Conservation (phyloP, 805 yeast species). For the Wickerhamomyces rabaulensis region DNA sequence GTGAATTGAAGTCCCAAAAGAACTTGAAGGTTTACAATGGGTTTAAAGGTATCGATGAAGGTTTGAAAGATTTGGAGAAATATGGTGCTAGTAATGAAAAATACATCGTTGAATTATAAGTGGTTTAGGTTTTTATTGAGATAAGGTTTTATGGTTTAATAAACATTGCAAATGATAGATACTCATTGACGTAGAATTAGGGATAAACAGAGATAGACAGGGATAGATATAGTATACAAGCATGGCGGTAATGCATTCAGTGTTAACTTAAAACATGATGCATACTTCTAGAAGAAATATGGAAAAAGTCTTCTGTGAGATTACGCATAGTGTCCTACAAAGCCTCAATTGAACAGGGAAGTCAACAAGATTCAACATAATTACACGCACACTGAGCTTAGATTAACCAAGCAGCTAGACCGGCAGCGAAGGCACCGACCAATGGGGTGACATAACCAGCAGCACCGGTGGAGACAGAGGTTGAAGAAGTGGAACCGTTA, state of each 20-base stretch:
- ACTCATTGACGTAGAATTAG: too few relatives aligned
- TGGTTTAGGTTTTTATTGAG: too few relatives aligned
- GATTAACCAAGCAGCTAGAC: background rate
- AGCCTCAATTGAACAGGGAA: too few relatives aligned
- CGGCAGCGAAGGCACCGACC: background rate
- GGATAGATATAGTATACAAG: too few relatives aligned
- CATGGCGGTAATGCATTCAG: too few relatives aligned
- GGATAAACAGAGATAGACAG: too few relatives aligned
- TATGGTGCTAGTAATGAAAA: constrained; percentile 40
- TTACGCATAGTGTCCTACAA: too few relatives aligned
- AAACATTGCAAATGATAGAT: background rate
- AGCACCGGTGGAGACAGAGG: background rate
- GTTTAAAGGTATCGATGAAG: constrained; percentile 28
- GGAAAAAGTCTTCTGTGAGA: too few relatives aligned
- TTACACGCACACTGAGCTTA: too few relatives aligned
- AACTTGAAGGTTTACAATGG: constrained; percentile 32
- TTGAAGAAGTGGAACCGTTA: background rate
- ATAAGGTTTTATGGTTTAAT: background rate
- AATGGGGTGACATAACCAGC: background rate
- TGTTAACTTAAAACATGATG: too few relatives aligned
- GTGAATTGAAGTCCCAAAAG: constrained; percentile 29
- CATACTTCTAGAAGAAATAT: too few relatives aligned
- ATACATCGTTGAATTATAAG: constrained; percentile 29
- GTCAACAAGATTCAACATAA: too few relatives aligned
- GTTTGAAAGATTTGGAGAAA: constrained; percentile 33